Evolutionary conservation across 2,329 filamentous ascomycete species (phyloP), one percentile per base, ranked within the genome.

Genomic region (Drechslerella stenobrocha): DNA sequence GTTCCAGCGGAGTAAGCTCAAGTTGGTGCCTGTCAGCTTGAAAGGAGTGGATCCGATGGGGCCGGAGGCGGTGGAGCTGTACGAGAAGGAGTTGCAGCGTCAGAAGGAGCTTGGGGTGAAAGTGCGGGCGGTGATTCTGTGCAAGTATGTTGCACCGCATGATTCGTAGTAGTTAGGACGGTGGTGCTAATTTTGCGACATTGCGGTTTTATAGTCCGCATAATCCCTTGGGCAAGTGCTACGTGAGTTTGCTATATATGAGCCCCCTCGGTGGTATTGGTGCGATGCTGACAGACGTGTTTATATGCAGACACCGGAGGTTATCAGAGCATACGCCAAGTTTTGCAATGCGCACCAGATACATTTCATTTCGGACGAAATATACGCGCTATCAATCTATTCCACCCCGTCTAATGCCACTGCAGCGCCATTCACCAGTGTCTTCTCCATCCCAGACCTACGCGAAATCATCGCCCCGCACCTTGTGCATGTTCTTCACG

Each of bases 301-400:
- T 51, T 3, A 35, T 61, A 70, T 66, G 50, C 63, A 48, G 35
- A 57, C 72, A 8, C 60, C 44, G 5, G 74, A 75, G 44, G 72
- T 73, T 0, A 65, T 76, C 5, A 70, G 65, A 35, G 74, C 72
- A 24, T 71, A 74, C 15, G 78, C 83, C 76, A 71, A 72, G 1
- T 71, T 84, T 28, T 84, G 82, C 70, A 75, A 81, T 52, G 77
- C 77, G 56, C 74, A 83, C 69, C 69, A 76, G 1, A 74, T 84
- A 2, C 81, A 84, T 70, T 74, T 84, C 34, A 78, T 84, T 73
- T 80, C 78, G 70, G 82, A 85, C 72, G 83, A 85, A 71, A 80
- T 85, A 35, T 84, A 84, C 71, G 83, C 81, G 1, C 72, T 82
- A 2, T 83, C 82, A 0, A 75, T 80, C 0, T 84, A 78, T 73